Evolutionary conservation across 345 rosid species (phyloP), one percentile per base, ranked within the genome.

Genomic region (Linum usitatissimum): DNA sequence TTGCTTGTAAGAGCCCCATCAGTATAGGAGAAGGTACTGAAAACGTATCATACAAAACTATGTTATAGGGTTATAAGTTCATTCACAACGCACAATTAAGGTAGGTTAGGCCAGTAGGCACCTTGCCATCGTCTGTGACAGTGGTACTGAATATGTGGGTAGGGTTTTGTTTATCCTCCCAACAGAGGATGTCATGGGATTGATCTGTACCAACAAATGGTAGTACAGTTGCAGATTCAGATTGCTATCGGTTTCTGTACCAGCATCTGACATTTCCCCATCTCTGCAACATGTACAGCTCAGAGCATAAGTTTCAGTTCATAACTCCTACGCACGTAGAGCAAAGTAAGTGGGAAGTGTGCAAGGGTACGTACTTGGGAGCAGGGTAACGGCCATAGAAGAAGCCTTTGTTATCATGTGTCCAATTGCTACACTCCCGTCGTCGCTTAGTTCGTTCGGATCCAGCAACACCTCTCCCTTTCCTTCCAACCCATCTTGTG

Each of bases 341-440:
- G 10, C 12, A 23, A 23, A 23, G 28, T 23, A n/a, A n/a, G 28
- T 23, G 28, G 28, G 1, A 2, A 2, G 28, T 23, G 2, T 23
- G n/a, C n/a, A n/a, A n/a, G n/a, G 51, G 10, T 23, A 45, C 92
- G 73, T 80, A 90, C 97, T 68, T 78, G 58, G 96, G 96, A 64
- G 83, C 80, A 48, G 99, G 96, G 3, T 80, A 90, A 13, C 97
- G 96, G 76, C 92, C 61, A 64, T 93, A 93, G 86, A 93, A 93
- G 69, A 93, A 93, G 0, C 97, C 96, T 74, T 79, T 82, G 68
- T 72, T 66, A 63, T 90, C 97, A 67, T 83, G 92, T 19, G 97
- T 90, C 99, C 97, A 93, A 66, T 68, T 9, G 97, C 69, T 45
- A 90, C 86, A 1, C 97, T 88, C 64, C 99, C 99, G 66, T 90